Evolutionary conservation across 805 yeast genomes (phyloP).

Genomic region (Jamesozyma lodderae): DNA sequence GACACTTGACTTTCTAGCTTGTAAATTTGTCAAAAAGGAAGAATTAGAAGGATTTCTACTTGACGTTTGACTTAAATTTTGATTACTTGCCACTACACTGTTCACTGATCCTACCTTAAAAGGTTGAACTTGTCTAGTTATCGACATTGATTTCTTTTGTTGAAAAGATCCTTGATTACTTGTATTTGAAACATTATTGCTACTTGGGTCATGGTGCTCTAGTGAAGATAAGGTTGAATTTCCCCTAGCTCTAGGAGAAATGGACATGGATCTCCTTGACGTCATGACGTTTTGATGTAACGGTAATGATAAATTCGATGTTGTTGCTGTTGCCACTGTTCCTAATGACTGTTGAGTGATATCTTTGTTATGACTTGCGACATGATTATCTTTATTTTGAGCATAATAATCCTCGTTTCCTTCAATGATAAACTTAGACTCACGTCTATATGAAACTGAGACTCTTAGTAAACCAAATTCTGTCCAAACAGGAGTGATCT

Average conservation of each 20-base stretch:
- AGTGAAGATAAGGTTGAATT: slow-evolving; percentile 1
- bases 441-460: slow-evolving; percentile 71
- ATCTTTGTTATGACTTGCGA: not conserved
- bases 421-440: slow-evolving; percentile 52
- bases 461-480: slow-evolving; percentile 64
- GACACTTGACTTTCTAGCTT: slow-evolving; percentile 34
- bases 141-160: slow-evolving; percentile 14
- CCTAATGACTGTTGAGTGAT: not conserved
- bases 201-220: too few relatives aligned
- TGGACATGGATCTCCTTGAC: slow-evolving; percentile 4
- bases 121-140: slow-evolving; percentile 26
- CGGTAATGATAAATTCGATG: too few relatives aligned
- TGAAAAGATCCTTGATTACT: slow-evolving; percentile 4
- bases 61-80: slow-evolving; percentile 20
- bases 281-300: too few relatives aligned
- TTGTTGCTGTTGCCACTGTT: not conserved
- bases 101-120: slow-evolving; percentile 33
- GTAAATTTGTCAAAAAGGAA: slow-evolving; percentile 34
- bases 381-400: not conserved
- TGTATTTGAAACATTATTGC: too few relatives aligned
- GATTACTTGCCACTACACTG: slow-evolving; percentile 18
- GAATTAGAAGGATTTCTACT: slow-evolving; percentile 38
- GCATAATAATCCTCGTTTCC: not conserved
- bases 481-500: slow-evolving; percentile 63
- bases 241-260: slow-evolving; percentile 7